phyloP scores from a whole-genome alignment of 805 yeast species.

The Blastobotrys mokoenaii region DNA sequence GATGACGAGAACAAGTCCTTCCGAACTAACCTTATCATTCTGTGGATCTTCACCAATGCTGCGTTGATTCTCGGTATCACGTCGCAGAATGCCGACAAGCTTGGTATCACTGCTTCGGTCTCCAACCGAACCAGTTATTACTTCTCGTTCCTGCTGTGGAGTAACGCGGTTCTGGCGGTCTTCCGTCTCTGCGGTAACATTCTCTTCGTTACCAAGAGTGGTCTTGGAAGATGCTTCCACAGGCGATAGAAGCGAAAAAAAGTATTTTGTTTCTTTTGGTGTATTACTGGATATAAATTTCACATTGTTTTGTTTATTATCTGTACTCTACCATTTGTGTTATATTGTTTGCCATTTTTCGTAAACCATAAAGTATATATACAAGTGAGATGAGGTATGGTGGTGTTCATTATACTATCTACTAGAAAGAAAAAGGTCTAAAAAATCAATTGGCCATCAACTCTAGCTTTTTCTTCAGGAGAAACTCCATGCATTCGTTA shows the following conservation, averaged over 20 bases:
- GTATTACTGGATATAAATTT: background rate
- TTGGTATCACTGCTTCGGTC: conserved; percentile 33
- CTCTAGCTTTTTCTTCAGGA: conserved; percentile 7
- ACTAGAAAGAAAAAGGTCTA: no score
- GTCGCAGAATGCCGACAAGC: conserved; percentile 27
- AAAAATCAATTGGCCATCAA: background rate
- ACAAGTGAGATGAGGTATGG: no score
- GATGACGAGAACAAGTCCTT: conserved; percentile 34
- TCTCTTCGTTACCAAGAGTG: conserved; percentile 33
- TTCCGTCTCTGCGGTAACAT: conserved; percentile 49
- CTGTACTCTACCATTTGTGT: background rate
- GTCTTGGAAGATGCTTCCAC: conserved; percentile 13
- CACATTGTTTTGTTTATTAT: background rate
- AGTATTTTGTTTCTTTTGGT: background rate
- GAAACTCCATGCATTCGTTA: conserved; percentile 45
- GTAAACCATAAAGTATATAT: no score
- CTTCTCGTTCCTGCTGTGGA: conserved; percentile 47
- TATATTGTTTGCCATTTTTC: background rate
- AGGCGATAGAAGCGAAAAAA: conserved; percentile 8
- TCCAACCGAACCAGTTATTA: conserved; percentile 29
- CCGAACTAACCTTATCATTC: conserved; percentile 32
- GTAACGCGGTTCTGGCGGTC: conserved; percentile 52
- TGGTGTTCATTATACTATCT: no score
- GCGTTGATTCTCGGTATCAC: conserved; percentile 32
- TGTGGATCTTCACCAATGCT: conserved; percentile 33